phyloP scores from a whole-genome alignment of 306 rosid genomes.

The Luffa aegyptiaca region DNA sequence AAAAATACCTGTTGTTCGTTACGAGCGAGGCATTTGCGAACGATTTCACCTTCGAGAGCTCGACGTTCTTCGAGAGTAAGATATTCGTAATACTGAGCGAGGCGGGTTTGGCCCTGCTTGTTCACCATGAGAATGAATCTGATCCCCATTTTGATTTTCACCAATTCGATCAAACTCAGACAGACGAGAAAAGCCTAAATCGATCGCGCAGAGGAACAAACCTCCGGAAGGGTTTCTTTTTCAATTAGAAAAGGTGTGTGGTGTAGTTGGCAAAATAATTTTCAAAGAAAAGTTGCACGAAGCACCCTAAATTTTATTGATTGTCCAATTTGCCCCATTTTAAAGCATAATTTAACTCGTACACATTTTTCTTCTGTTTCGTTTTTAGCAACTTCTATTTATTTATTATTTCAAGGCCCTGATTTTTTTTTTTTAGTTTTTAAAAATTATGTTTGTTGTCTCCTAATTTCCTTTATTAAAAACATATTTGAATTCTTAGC shows the following conservation, averaged over 20 bases:
- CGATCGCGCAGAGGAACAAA: not conserved
- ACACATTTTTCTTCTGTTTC: no score
- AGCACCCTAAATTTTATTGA: no score
- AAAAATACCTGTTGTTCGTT: constrained; percentile 63
- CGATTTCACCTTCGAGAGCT: constrained; percentile 88
- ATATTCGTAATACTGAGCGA: constrained; percentile 88
- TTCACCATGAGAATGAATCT: constrained; percentile 89
- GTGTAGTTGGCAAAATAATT: not conserved
- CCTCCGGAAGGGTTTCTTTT: not conserved
- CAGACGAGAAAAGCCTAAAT: not conserved
- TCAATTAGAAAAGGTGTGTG: not conserved
- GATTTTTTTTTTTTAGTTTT: no score
- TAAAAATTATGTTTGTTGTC: no score
- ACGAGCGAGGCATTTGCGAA: constrained; percentile 91
- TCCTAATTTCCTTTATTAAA: no score
- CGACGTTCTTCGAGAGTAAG: constrained; percentile 82
- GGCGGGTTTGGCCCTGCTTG: constrained; percentile 92
- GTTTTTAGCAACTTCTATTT: no score
- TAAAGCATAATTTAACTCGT: no score
- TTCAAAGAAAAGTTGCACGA: not conserved
- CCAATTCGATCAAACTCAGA: not conserved
- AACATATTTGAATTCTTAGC: no score
- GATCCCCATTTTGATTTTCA: constrained; percentile 55
- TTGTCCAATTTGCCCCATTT: not conserved
- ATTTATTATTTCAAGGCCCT: no score